Conservation (phyloP, 192 early-diverging fungal species). For the Chytriomyces confervae region DNA sequence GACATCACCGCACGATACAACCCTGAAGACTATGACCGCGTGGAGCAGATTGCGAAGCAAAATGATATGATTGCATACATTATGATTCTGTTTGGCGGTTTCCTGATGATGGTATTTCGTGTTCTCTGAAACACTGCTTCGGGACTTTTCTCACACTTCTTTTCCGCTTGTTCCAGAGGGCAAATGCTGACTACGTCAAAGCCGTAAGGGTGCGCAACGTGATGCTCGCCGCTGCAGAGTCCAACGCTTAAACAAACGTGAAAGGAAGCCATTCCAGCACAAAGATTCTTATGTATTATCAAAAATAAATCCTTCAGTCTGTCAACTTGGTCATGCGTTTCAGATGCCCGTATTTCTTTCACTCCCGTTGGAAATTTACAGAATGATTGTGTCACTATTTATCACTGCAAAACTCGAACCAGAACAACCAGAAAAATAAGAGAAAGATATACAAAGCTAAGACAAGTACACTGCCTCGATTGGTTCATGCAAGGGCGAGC, state of each 20-base stretch:
- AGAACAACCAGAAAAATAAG: no score
- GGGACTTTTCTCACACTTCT: not conserved
- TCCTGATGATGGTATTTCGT: constrained; percentile 65
- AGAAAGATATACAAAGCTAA: no score
- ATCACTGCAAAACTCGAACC: no score
- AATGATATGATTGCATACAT: constrained; percentile 74
- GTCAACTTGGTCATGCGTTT: no score
- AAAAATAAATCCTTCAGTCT: no score
- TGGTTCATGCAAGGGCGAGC: no score
- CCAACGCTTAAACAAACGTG: not conserved
- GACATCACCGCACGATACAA: constrained; percentile 26
- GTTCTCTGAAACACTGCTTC: not conserved
- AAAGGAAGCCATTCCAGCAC: not conserved
- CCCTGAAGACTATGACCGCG: constrained; percentile 29
- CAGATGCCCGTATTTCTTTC: no score
- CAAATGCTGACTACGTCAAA: constrained; percentile 73
- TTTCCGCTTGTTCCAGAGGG: constrained; percentile 44
- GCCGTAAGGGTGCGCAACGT: constrained; percentile 75
- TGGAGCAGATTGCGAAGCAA: constrained; percentile 44
- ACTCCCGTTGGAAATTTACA: no score
- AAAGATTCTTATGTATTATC: no score
- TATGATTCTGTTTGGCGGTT: constrained; percentile 75
- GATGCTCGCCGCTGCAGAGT: constrained; percentile 63
- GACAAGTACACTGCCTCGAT: no score
- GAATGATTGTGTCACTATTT: no score